Base-by-base conservation (phyloP, 2,329 filamentous ascomycete species). In the Epichloe gansuensis region DNA sequence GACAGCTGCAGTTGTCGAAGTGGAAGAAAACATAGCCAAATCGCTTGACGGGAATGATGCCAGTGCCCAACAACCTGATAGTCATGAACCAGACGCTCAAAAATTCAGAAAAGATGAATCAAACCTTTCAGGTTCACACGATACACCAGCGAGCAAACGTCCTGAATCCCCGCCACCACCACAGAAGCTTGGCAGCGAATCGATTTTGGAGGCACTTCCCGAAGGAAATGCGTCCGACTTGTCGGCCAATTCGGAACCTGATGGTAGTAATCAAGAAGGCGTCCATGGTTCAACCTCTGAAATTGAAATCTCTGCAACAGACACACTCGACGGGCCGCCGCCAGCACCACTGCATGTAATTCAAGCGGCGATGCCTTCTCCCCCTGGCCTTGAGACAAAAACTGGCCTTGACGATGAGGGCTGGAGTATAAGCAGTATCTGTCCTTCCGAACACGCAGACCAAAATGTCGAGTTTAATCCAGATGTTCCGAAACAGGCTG, bases 391-490 rank as follows among this genome's bases (percentile, higher is more conserved):
- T 21, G n/a, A 47, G 21, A 36, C 25, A 23, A 35, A 34, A 23
- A 40, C 34, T 45, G 34, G 21, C 9, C 13, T 23, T 17, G 15
- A 12, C 12, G 12, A 41, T 5, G 15, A 31, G 5, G 13, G 7
- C 17, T 48, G 48, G 49, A 43, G 35, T 12, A 35, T 53, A 7
- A 48, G 49, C 40, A 51, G 25, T 43, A 23, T 47, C 44, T 47
- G 38, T 38, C 3, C 23, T 17, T 43, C 44, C 7, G 39, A 47
- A 17, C 7, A 42, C n/a, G 34, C 5, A 9, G 9, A 46, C 15
- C n/a, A 38, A 21, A 17, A 23, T 3, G 38, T 15, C 9, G 9
- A 5, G 11, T 36, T n/a, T 23, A 43, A 25, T 11, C 51, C 38
- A 13, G 23, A 11, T 13, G 27, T 47, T 17, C 6, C 36, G 4